Evolutionary conservation across 2,329 filamentous ascomycete species (phyloP).

Genomic region (Fusarium nurragi): DNA sequence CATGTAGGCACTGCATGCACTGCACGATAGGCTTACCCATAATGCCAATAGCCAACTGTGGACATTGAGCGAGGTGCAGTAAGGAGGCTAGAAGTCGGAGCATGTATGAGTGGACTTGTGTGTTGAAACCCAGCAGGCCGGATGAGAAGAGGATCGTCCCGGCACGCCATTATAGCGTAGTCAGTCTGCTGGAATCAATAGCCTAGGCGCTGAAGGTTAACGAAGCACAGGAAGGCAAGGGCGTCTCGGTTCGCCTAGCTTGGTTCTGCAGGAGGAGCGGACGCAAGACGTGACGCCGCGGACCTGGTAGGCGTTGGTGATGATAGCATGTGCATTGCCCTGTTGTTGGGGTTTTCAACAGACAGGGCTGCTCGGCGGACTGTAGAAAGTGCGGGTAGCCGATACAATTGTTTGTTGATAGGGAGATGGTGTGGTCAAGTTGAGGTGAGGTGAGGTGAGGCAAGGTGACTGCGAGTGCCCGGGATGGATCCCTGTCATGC

Average conservation of each 20-base stretch:
- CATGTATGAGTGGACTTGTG: neutral
- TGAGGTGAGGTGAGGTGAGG: neutral
- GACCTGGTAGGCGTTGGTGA: conserved; percentile 9
- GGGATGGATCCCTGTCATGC: neutral
- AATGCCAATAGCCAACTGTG: neutral
- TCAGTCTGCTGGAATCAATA: conserved; percentile 29
- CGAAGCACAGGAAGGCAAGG: conserved; percentile 1
- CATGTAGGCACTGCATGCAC: neutral
- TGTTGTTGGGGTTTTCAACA: neutral
- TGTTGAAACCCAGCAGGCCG: conserved; percentile 33
- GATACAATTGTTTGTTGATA: conserved; percentile 13
- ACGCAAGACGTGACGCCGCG: conserved; percentile 23
- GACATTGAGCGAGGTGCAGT: neutral
- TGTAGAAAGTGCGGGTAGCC: neutral
- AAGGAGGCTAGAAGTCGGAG: neutral
- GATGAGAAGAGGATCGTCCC: conserved; percentile 37
- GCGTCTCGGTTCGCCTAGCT: conserved; percentile 9
- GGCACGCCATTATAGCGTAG: conserved; percentile 37
- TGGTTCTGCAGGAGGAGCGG: conserved; percentile 15
- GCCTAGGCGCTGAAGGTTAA: conserved; percentile 8
- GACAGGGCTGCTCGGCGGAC: neutral
- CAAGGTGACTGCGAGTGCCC: neutral
- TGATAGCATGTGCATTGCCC: conserved; percentile 11
- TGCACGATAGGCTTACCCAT: neutral
- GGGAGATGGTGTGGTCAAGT: conserved; percentile 10